Evolutionary conservation across 805 yeast genomes (phyloP).

Genomic region (Schwanniomyces vanrijiae): DNA sequence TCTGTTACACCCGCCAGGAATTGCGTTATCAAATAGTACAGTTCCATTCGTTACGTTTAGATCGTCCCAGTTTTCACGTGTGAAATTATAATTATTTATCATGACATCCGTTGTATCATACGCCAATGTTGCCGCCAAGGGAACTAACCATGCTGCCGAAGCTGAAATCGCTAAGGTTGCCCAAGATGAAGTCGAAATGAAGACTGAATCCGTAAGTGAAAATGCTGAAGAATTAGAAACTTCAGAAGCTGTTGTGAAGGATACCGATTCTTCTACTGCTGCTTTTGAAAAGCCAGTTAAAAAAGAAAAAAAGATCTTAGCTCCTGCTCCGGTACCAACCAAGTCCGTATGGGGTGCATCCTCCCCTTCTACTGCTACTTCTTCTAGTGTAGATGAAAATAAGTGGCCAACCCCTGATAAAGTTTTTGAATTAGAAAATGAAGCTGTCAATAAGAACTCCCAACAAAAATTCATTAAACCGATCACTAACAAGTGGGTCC

Average conservation of each 20-base stretch:
- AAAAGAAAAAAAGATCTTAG: conserved; percentile 33
- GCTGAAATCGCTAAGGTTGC: background rate
- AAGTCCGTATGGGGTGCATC: conserved; percentile 43
- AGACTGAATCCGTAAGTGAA: background rate
- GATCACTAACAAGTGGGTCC: conserved; percentile 45
- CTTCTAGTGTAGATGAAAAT: conserved; percentile 35
- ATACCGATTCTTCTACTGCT: conserved; percentile 5
- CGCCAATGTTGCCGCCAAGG: conserved; percentile 44
- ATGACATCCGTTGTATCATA: conserved; percentile 34
- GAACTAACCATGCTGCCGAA: conserved; percentile 10
- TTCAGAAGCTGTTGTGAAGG: conserved; percentile 8
- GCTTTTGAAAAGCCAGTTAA: conserved; percentile 10
- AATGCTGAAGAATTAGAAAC: conserved; percentile 4
- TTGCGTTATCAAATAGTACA: background rate
- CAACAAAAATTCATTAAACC: conserved; percentile 41
- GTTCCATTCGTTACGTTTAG: background rate
- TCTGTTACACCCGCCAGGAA: background rate
- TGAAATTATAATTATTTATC: conserved; percentile 2
- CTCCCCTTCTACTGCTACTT: conserved; percentile 7
- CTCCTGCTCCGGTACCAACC: conserved; percentile 47
- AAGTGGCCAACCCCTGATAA: conserved; percentile 47
- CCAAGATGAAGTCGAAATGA: background rate
- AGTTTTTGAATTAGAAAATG: conserved; percentile 16
- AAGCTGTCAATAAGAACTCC: conserved; percentile 10
- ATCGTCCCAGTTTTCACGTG: background rate